These are phyloP conservation scores for Beverwykella pulmonaria DNA, from an alignment of 495 filamentous ascomycete species.

Conservation along the genomic window DNA sequence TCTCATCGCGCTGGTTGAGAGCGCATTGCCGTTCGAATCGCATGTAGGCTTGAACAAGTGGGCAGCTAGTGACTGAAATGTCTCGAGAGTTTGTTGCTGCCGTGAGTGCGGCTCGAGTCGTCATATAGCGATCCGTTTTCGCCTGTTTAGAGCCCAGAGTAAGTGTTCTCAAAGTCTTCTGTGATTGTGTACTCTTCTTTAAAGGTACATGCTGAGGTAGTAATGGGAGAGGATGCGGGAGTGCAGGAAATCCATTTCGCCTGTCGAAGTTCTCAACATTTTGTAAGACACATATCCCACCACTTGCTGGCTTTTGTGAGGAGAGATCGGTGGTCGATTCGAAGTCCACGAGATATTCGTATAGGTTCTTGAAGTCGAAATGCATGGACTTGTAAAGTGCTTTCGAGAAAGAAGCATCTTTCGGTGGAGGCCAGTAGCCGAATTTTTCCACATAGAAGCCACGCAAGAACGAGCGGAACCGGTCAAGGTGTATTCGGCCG, in stretches of 20 bases:
- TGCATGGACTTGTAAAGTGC: slow-evolving; percentile 59
- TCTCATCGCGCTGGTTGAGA: slow-evolving; percentile 45
- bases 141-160: slow-evolving; percentile 41
- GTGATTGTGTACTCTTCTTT: slow-evolving; percentile 33
- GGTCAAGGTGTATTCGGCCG: slow-evolving; percentile 61
- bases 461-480: slow-evolving; percentile 64
- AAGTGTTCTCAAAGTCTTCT: slow-evolving; percentile 37
- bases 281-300: slow-evolving; percentile 63
- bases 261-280: slow-evolving; percentile 61
- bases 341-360: slow-evolving; percentile 63
- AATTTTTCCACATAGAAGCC: slow-evolving; percentile 62
- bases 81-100: slow-evolving; percentile 50
- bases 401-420: slow-evolving; percentile 52
- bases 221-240: slow-evolving; percentile 62
- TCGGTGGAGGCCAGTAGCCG: slow-evolving; percentile 65
- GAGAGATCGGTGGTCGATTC: slow-evolving; percentile 48
- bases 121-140: slow-evolving; percentile 41
- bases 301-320: slow-evolving; percentile 46
- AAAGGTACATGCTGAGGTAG: slow-evolving; percentile 51
- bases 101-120: slow-evolving; percentile 41
- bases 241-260: slow-evolving; percentile 55
- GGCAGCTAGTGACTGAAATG: slow-evolving; percentile 37
- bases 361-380: slow-evolving; percentile 63
- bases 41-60: slow-evolving; percentile 51
- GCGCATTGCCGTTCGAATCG: slow-evolving; percentile 51